Evolutionary conservation across 257 asterid genomes (phyloP).

Genomic region (Gentiana dahurica): DNA sequence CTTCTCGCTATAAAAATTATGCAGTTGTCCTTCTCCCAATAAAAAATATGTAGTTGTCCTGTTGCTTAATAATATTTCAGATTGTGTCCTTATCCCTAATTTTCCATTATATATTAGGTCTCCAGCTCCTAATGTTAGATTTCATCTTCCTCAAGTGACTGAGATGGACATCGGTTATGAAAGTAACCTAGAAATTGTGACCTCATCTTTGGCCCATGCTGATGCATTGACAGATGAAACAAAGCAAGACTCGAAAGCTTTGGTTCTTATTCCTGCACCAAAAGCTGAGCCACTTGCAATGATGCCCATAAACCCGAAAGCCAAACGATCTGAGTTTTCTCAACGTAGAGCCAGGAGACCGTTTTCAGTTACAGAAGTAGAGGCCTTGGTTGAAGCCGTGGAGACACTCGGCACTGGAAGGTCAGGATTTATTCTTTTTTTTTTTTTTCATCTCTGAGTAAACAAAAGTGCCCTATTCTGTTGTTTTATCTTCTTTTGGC

Average conservation of each 20-base stretch:
- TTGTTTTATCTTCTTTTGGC: neutral
- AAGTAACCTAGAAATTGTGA: constrained; percentile 16
- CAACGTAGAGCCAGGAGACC: constrained; percentile 93
- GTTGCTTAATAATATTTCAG: no score
- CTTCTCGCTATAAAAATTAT: no score
- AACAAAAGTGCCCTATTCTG: neutral
- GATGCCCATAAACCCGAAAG: constrained; percentile 44
- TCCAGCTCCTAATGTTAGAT: constrained; percentile 28
- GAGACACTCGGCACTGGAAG: constrained; percentile 94
- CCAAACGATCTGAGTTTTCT: constrained; percentile 50
- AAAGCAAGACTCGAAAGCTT: constrained; percentile 44
- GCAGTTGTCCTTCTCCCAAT: no score
- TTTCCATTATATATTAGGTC: constrained; percentile 44
- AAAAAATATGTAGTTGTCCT: no score
- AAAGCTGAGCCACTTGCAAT: constrained; percentile 45
- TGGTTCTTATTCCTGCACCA: constrained; percentile 32
- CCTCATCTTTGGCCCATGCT: constrained; percentile 26
- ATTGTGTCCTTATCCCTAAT: no score
- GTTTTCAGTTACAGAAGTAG: constrained; percentile 83
- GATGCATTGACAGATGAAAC: constrained; percentile 24
- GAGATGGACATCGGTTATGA: constrained; percentile 21
- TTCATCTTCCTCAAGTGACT: constrained; percentile 23
- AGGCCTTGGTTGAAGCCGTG: constrained; percentile 88
- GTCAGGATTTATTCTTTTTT: constrained; percentile 17
- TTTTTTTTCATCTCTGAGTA: no score